phyloP scores from a whole-genome alignment of 177 flowering plant genomes.

The Vitis hybrid region DNA sequence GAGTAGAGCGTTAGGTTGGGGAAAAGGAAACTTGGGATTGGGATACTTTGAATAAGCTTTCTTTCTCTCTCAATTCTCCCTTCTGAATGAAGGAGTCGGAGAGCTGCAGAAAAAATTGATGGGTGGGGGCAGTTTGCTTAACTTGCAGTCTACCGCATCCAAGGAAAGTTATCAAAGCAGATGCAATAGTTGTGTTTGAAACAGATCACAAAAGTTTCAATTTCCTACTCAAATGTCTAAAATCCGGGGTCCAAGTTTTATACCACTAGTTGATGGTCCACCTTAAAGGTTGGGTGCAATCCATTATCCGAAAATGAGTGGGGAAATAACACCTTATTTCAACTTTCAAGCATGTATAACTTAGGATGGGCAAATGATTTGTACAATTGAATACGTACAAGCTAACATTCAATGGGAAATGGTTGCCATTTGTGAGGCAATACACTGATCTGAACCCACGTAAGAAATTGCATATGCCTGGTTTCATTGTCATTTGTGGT shows the following conservation, averaged over 20 bases:
- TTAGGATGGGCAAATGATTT: no score
- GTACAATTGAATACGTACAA: not conserved
- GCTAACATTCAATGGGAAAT: not conserved
- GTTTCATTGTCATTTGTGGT: not conserved
- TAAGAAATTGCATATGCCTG: not conserved
- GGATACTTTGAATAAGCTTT: slow-evolving; percentile 12
- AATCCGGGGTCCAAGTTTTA: not conserved
- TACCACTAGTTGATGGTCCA: slow-evolving; percentile 9
- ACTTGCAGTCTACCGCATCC: slow-evolving; percentile 42
- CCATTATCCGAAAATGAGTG: slow-evolving; percentile 1
- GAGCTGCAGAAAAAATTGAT: not conserved
- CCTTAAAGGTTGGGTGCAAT: slow-evolving; percentile 1
- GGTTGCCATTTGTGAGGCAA: not conserved
- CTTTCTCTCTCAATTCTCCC: slow-evolving; percentile 9
- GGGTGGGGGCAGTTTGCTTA: slow-evolving; percentile 31
- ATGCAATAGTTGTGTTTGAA: not conserved
- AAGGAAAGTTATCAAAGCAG: not conserved
- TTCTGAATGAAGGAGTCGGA: slow-evolving; percentile 20
- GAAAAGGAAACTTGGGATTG: slow-evolving; percentile 19
- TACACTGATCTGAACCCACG: not conserved
- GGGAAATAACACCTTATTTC: slow-evolving; percentile 1
- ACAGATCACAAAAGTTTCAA: not conserved
- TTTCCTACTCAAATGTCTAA: not conserved
- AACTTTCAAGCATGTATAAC: no score
- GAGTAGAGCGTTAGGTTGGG: slow-evolving; percentile 26